Conservation (phyloP, 257 asterid genomes). For the Plantago major region DNA sequence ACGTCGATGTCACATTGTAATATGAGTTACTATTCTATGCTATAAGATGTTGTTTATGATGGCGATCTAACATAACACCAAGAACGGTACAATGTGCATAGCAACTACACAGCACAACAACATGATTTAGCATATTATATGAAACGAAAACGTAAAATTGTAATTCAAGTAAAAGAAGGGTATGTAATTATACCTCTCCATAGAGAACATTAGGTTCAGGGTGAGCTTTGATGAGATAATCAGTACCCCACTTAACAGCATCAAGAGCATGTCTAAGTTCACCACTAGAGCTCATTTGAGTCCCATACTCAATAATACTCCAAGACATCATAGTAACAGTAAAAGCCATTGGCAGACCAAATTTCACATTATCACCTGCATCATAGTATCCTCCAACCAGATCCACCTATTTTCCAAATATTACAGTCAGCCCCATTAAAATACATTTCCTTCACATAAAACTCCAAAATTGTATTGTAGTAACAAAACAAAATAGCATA, state of each 20-base stretch:
- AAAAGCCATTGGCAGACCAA: conserved; percentile 83
- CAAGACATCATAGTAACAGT: conserved; percentile 72
- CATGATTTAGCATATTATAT: too few relatives aligned
- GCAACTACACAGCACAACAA: too few relatives aligned
- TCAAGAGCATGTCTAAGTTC: conserved; percentile 58
- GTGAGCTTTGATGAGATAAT: conserved; percentile 77
- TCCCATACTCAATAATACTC: conserved; percentile 67
- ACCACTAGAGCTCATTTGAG: conserved; percentile 49
- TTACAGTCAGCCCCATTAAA: background rate
- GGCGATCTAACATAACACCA: too few relatives aligned
- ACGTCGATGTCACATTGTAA: too few relatives aligned
- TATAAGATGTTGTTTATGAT: too few relatives aligned
- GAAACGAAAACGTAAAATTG: too few relatives aligned
- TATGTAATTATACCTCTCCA: conserved; percentile 76
- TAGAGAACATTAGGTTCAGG: conserved; percentile 67
- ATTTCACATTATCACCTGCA: conserved; percentile 86
- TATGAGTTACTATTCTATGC: too few relatives aligned
- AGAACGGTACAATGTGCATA: too few relatives aligned
- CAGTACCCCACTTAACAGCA: conserved; percentile 87
- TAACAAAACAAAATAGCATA: background rate
- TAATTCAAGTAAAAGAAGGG: too few relatives aligned
- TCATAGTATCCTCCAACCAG: conserved; percentile 85
- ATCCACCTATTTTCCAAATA: conserved; percentile 45
- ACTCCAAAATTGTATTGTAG: background rate
- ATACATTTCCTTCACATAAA: background rate